phyloP scores from a whole-genome alignment of 495 filamentous ascomycete species.

The Geopyxis carbonaria region DNA sequence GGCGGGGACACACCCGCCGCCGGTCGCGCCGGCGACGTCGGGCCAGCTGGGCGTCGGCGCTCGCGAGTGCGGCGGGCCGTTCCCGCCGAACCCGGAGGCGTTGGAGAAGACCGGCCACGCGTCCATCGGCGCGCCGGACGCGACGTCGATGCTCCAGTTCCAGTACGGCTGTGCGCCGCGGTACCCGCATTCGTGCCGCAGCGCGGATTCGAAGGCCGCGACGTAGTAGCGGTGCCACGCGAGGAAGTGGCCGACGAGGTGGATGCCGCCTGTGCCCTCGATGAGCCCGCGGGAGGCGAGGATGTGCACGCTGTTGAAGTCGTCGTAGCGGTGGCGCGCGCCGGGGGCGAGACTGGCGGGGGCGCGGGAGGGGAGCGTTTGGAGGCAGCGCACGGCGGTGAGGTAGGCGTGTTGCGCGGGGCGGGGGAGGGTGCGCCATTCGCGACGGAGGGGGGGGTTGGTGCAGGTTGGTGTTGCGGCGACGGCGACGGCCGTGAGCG shows the following conservation, averaged over 20 bases:
- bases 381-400: conserved; percentile 46
- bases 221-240: conserved; percentile 56
- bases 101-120: conserved; percentile 50
- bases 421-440: conserved; percentile 34
- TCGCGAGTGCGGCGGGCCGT: conserved; percentile 31
- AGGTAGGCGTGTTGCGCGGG: conserved; percentile 41
- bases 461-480: too few species aligned
- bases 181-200: conserved; percentile 55
- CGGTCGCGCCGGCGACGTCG: conserved; percentile 5
- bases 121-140: conserved; percentile 31
- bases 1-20: conserved; percentile 14
- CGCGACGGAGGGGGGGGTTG: too few species aligned
- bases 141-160: conserved; percentile 37
- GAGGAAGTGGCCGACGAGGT: conserved; percentile 39
- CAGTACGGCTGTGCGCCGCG: conserved; percentile 41
- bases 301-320: conserved; percentile 24
- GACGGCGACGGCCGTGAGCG: too few species aligned
- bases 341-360: conserved; percentile 3
- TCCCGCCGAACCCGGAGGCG: conserved; percentile 42
- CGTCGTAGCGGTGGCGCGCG: conserved; percentile 39
- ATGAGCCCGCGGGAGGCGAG: background rate
- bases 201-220: conserved; percentile 44
- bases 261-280: background rate
- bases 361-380: conserved; percentile 30
- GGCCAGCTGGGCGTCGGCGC: conserved; percentile 2